phyloP scores from a whole-genome alignment of 2,329 filamentous ascomycete genomes.

The Fusarium pilosicola region DNA sequence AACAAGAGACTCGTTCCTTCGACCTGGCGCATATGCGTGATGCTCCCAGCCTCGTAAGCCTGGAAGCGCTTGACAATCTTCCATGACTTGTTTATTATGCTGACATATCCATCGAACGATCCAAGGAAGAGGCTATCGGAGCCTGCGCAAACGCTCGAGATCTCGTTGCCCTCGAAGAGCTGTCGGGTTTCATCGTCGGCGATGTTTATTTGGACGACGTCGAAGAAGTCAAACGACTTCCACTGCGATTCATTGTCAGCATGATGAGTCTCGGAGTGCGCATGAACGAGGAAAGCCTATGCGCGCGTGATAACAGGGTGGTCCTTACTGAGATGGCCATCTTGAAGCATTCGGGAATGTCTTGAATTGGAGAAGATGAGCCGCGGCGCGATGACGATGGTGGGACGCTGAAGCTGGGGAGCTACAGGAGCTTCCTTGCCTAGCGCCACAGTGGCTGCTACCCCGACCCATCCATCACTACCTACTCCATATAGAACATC shows the following conservation, averaged over 20 bases:
- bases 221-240: constrained; percentile 99
- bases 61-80: constrained; percentile 88
- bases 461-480: not conserved
- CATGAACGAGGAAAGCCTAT: not conserved
- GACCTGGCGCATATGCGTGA: constrained; percentile 93
- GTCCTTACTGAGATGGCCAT: constrained; percentile 50
- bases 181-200: constrained; percentile 81
- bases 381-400: constrained; percentile 47
- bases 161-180: constrained; percentile 83
- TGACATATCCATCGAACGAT: constrained; percentile 84
- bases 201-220: constrained; percentile 85
- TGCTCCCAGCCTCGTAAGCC: constrained; percentile 81
- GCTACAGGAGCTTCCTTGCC: constrained; percentile 39
- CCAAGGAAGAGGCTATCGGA: constrained; percentile 92
- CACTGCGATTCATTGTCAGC: constrained; percentile 66
- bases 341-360: constrained; percentile 43
- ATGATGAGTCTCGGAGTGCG: not conserved
- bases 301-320: not conserved
- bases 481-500: not conserved
- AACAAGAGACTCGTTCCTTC: constrained; percentile 87
- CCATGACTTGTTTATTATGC: constrained; percentile 87
- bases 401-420: constrained; percentile 42
- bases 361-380: constrained; percentile 36
- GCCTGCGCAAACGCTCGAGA: constrained; percentile 85
- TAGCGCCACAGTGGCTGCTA: constrained; percentile 43